A percentile compares a stretch with the other conserved stretches of the same genome.
These are phyloP conservation scores for Pichia scutulata DNA, from an alignment of 805 yeast genomes.

Conservation along the genomic window DNA sequence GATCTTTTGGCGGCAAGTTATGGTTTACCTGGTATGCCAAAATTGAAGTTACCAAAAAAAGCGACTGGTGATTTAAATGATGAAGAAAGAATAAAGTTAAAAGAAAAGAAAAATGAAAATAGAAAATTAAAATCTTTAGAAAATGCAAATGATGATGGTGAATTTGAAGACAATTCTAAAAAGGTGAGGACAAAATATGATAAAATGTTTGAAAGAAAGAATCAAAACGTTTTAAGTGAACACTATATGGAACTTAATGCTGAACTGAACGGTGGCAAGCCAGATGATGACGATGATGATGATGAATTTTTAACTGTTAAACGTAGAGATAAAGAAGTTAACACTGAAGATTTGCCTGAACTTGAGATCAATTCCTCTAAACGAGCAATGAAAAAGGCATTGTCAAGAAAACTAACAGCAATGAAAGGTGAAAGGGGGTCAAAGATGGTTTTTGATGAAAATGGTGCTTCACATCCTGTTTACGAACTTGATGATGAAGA, in stretches of 20 bases:
- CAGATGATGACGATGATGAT: slow-evolving; percentile 40
- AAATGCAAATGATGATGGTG: slow-evolving; percentile 60
- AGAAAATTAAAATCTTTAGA: slow-evolving; percentile 56
- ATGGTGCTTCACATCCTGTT: slow-evolving; percentile 84
- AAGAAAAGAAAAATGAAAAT: slow-evolving; percentile 75
- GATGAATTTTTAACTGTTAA: slow-evolving; percentile 79
- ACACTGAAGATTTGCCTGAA: slow-evolving; percentile 58
- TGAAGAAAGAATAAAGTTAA: slow-evolving; percentile 36
- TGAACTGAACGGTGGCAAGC: slow-evolving; percentile 22
- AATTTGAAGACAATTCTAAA: slow-evolving; percentile 33
- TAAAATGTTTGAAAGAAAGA: slow-evolving; percentile 90
- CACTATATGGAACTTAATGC: slow-evolving; percentile 74
- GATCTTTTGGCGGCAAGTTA: slow-evolving; percentile 81
- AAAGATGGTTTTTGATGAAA: slow-evolving; percentile 86
- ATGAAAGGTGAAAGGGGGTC: slow-evolving; percentile 51
- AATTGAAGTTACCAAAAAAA: slow-evolving; percentile 58
- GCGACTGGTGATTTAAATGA: slow-evolving; percentile 34
- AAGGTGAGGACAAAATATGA: slow-evolving; percentile 83
- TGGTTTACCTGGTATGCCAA: slow-evolving; percentile 96
- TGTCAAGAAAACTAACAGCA: slow-evolving; percentile 72
- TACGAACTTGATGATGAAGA: slow-evolving; percentile 89
- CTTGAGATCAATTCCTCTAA: slow-evolving; percentile 56
- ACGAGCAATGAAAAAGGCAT: slow-evolving; percentile 75
- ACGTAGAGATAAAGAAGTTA: slow-evolving; percentile 64
- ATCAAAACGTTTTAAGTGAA: slow-evolving; percentile 85